Percentiles rank a stretch among this genome's conserved stretches.
These are phyloP conservation scores for Phytopythium montanum DNA, from an alignment of 352 stramenopile genomes.

Conservation along the genomic window DNA sequence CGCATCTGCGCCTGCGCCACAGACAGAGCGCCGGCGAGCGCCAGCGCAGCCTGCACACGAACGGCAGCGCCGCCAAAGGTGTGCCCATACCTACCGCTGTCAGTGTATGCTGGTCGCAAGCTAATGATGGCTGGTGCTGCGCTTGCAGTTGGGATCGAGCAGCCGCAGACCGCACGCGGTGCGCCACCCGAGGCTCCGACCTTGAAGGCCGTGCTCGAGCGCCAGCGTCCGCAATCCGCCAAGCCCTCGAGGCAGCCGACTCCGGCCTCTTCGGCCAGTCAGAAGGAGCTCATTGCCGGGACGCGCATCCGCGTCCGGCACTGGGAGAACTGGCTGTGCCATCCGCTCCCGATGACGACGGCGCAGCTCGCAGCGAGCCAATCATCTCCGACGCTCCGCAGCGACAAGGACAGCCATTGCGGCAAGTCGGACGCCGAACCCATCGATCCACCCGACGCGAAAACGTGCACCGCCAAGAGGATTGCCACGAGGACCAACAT, in stretches of 20 bases:
- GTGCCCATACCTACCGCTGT: not conserved
- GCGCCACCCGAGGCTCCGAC: not conserved
- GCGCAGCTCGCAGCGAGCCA: conserved; percentile 8
- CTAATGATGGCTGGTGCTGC: not conserved
- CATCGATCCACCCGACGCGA: not conserved
- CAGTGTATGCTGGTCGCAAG: not conserved
- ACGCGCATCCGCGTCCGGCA: conserved; percentile 26
- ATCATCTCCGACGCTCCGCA: conserved; percentile 15
- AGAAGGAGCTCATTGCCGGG: conserved; percentile 10
- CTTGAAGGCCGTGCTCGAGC: conserved; percentile 5
- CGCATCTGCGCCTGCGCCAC: conserved; percentile 34
- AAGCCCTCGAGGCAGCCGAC: conserved; percentile 20
- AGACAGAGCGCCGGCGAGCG: conserved; percentile 26
- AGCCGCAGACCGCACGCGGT: conserved; percentile 21
- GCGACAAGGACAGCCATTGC: not conserved
- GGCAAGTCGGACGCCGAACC: not conserved
- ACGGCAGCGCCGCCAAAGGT: conserved; percentile 17
- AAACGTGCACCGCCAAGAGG: conserved; percentile 12
- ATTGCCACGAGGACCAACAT: conserved; percentile 30
- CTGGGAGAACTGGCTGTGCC: conserved; percentile 34
- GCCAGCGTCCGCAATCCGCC: conserved; percentile 40
- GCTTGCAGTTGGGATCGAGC: not conserved
- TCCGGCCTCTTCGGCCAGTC: not conserved
- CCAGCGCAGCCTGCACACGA: conserved; percentile 44
- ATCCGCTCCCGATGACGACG: conserved; percentile 9